Evolutionary conservation across 2,329 filamentous ascomycete genomes (phyloP), one percentile per base, ranked within the genome.

Genomic region (Nothophaeocryptopus gaeumannii): DNA sequence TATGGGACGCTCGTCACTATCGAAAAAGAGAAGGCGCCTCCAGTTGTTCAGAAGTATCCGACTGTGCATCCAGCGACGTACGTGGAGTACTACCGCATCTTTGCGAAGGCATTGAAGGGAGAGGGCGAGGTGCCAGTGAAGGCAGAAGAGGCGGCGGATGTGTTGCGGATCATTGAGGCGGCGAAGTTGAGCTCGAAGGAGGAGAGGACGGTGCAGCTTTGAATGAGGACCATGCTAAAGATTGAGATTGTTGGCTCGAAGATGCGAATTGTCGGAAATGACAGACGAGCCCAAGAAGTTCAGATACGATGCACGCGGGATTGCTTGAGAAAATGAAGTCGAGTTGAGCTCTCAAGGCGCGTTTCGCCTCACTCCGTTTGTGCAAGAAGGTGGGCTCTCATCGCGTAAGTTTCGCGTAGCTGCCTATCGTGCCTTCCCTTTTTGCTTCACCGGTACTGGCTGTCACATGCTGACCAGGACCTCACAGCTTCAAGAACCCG

Each of bases 1-100:
- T 78, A 81, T 46, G 83, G 85, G 55, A 78, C 66, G 51, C 68
- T 90, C 55, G 80, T 81, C 7, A 73, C 80, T 4, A 67, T 84
- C 2, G 72, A 75, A n/a, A 55, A 58, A 20, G 63, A 60, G 33
- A 59, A 61, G 50, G 69, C 80, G 2, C 72, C 32, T 11, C 55
- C 57, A 5, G 43, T 71, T 46, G 77, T 77, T 47, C 72, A 75
- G 45, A 66, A 72, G 1, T 74, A 76, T 36, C 79, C 81, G 1
- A 85, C 83, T 2, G 73, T 85, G 2, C 73, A 82, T 63, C 83
- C 85, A 1, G 69, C 77, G 51, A 90, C 86, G 2, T 93, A 89
- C 67, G 74, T 74, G 15, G 78, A 80, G 60, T 85, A 88, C 55
- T 92, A 91, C 68, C 68, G 71, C 26, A 69, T 71, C 45, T 71